These are phyloP conservation scores for Fusarium penzigii DNA, from an alignment of 2,329 filamentous ascomycete species.

Conservation along the genomic window DNA sequence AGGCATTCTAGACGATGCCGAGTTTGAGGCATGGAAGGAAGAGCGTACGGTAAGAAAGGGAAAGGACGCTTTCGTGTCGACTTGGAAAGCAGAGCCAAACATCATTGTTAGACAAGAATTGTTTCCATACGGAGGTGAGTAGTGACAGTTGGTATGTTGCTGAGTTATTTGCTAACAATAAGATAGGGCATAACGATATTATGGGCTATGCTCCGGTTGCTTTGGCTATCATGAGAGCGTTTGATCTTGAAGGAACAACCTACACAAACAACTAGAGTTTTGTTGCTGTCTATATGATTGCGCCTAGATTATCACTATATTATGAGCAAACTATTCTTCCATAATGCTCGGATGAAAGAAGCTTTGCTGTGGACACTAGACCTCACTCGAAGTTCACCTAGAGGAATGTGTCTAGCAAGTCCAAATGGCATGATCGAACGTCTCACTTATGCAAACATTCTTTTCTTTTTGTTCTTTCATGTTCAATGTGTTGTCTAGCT, in stretches of 20 bases:
- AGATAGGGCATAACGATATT: conserved; percentile 67
- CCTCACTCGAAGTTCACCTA: no score
- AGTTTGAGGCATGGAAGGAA: conserved; percentile 48
- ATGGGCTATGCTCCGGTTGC: conserved; percentile 65
- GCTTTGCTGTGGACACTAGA: no score
- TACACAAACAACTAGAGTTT: conserved; percentile 20
- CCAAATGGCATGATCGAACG: no score
- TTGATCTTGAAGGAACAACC: conserved; percentile 46
- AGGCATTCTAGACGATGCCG: conserved; percentile 36
- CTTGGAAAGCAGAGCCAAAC: conserved; percentile 45
- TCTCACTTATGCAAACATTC: no score
- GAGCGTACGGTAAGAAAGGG: conserved; percentile 44
- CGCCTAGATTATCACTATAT: neutral
- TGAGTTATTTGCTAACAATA: conserved; percentile 1
- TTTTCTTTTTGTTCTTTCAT: no score
- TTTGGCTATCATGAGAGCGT: conserved; percentile 66
- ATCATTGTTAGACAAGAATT: conserved; percentile 56
- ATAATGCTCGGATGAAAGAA: neutral
- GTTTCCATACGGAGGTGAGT: conserved; percentile 56
- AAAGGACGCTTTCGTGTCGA: conserved; percentile 49
- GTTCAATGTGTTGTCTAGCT: no score
- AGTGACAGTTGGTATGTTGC: neutral
- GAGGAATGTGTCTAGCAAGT: no score
- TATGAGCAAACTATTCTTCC: neutral
- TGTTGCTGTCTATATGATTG: neutral